Evolutionary conservation across 257 asterid genomes (phyloP).

Genomic region (Rhazya stricta): DNA sequence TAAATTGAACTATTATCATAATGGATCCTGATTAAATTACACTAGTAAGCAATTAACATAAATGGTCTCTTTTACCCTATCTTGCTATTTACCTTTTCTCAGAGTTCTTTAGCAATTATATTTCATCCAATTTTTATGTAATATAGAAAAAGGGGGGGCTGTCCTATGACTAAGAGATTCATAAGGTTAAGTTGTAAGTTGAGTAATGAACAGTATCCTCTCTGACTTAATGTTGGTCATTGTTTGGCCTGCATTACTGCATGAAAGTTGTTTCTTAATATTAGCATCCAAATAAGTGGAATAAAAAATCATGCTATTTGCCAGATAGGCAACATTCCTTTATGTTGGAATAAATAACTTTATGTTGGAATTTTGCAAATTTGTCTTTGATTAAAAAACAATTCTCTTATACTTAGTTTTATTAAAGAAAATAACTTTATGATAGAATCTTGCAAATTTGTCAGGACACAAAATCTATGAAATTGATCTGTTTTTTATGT

Average conservation of each 20-base stretch:
- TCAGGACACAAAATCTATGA: too few relatives aligned
- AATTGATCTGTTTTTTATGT: too few relatives aligned
- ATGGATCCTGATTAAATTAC: not conserved
- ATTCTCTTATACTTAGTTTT: too few relatives aligned
- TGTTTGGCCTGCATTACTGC: conserved; percentile 79
- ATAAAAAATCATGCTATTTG: not conserved
- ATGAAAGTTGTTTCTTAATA: not conserved
- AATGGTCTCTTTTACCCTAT: not conserved
- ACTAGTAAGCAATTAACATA: not conserved
- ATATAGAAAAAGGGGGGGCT: not conserved
- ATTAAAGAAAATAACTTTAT: too few relatives aligned
- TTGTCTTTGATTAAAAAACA: too few relatives aligned
- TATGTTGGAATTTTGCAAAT: too few relatives aligned
- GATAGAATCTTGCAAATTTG: too few relatives aligned
- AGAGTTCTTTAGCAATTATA: conserved; percentile 28
- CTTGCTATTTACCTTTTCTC: conserved; percentile 43
- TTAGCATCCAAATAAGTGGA: conserved; percentile 9
- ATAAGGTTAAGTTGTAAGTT: conserved; percentile 52
- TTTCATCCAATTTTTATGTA: conserved; percentile 38
- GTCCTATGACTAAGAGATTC: conserved; percentile 11
- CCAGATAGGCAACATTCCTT: not conserved
- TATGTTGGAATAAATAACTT: too few relatives aligned
- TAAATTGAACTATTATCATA: too few relatives aligned
- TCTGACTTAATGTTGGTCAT: conserved; percentile 78
- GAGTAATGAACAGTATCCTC: conserved; percentile 76